Conservation (phyloP, 441 rosid species). For the Populus hybrid region DNA sequence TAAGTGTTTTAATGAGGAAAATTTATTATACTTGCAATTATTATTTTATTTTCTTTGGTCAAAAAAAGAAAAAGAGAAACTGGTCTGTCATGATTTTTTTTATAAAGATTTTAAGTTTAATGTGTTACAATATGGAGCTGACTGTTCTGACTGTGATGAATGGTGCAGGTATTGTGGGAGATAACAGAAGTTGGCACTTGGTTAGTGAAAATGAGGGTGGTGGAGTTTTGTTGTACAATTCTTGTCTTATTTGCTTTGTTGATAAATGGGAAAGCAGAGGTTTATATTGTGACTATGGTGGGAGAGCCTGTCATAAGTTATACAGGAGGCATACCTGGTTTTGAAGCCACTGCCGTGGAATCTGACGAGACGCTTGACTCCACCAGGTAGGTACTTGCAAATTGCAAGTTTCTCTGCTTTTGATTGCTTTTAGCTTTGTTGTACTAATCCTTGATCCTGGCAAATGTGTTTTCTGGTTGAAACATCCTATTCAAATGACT, state of each 20-base stretch:
- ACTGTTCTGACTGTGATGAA: constrained; percentile 22
- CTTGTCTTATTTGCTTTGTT: constrained; percentile 37
- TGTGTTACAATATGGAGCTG: neutral
- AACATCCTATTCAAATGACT: neutral
- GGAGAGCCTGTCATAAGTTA: constrained; percentile 93
- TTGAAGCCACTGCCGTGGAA: constrained; percentile 82
- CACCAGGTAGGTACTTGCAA: constrained; percentile 46
- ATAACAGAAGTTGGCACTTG: constrained; percentile 13
- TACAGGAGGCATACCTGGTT: constrained; percentile 83
- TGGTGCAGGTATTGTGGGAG: constrained; percentile 29
- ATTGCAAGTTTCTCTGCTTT: neutral
- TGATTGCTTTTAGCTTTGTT: neutral
- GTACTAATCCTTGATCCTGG: neutral
- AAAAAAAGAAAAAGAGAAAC: neutral
- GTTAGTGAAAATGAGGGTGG: constrained; percentile 37
- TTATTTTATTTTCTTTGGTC: neutral
- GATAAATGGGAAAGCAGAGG: constrained; percentile 50
- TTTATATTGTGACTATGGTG: constrained; percentile 80
- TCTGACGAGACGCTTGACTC: constrained; percentile 78
- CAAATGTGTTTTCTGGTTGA: neutral
- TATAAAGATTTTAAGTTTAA: neutral
- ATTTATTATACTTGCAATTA: neutral
- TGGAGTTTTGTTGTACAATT: constrained; percentile 21
- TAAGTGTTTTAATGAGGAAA: neutral
- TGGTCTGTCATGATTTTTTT: neutral